Evolutionary conservation across 208 protist genomes (phyloP).

Genomic region (Crithidia brevicula): DNA sequence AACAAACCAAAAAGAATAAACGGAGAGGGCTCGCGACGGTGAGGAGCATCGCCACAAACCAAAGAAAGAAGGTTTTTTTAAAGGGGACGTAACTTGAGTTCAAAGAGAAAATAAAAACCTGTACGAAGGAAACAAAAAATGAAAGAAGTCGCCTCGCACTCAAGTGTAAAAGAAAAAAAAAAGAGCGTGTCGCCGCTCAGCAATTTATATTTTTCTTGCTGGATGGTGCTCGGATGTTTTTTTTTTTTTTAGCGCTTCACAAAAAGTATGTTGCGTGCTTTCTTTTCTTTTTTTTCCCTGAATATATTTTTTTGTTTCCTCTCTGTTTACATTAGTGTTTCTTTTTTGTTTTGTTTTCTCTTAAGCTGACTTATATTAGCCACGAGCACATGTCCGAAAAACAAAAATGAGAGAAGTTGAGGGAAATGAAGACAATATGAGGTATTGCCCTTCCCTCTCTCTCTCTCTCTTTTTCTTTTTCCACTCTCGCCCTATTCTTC

Average conservation of each 20-base stretch:
- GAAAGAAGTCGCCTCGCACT: too few relatives aligned
- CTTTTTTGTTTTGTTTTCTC: slow-evolving; percentile 14
- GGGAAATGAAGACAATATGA: too few relatives aligned
- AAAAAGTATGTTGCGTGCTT: not conserved
- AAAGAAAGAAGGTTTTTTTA: too few relatives aligned
- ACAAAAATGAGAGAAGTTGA: slow-evolving; percentile 12
- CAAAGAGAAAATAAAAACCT: too few relatives aligned
- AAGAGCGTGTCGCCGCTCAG: too few relatives aligned
- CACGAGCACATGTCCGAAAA: not conserved
- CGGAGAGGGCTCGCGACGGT: too few relatives aligned
- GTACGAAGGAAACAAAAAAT: slow-evolving; percentile 8
- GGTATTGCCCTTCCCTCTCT: not conserved
- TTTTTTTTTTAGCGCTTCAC: not conserved
- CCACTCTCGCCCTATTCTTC: not conserved
- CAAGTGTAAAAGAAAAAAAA: too few relatives aligned
- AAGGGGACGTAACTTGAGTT: too few relatives aligned
- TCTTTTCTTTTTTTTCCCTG: not conserved
- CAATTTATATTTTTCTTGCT: too few relatives aligned
- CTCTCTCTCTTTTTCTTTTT: slow-evolving; percentile 15
- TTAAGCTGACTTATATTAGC: not conserved
- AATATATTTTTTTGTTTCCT: not conserved
- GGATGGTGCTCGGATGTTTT: not conserved
- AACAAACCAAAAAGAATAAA: too few relatives aligned
- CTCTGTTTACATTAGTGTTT: slow-evolving; percentile 5
- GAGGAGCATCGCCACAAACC: too few relatives aligned